These are phyloP conservation scores for Penicillium goetzii DNA, from an alignment of 495 filamentous ascomycete genomes.

Conservation along the genomic window DNA sequence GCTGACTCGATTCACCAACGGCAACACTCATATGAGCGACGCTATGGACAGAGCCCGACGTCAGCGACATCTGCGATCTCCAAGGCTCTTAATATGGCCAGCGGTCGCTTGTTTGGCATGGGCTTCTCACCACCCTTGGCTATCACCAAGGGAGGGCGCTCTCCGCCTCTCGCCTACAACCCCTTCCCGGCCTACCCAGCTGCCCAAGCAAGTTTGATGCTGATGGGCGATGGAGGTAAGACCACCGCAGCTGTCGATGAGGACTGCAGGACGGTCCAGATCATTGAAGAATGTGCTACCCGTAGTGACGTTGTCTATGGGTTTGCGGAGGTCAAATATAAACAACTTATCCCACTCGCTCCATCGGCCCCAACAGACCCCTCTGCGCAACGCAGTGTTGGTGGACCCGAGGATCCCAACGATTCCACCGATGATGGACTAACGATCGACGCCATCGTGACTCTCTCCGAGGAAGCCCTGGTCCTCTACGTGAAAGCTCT, in stretches of 20 bases:
- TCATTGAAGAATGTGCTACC: constrained; percentile 87
- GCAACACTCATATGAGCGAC: constrained; percentile 76
- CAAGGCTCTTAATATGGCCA: constrained; percentile 93
- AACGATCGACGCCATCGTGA: constrained; percentile 82
- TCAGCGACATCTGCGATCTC: constrained; percentile 87
- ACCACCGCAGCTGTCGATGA: constrained; percentile 69
- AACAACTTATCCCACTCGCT: constrained; percentile 85
- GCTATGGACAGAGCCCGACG: constrained; percentile 73
- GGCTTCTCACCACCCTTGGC: constrained; percentile 71
- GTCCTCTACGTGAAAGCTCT: constrained; percentile 96
- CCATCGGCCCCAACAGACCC: constrained; percentile 66
- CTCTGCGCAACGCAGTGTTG: constrained; percentile 36
- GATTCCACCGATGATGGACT: constrained; percentile 53
- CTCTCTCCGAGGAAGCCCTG: constrained; percentile 89
- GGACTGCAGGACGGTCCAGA: constrained; percentile 74
- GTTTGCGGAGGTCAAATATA: constrained; percentile 98
- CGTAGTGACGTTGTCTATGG: constrained; percentile 94
- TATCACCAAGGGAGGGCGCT: constrained; percentile 66
- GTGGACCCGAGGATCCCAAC: constrained; percentile 41
- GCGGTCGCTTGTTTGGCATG: constrained; percentile 77
- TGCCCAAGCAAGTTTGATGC: constrained; percentile 57
- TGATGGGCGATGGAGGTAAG: constrained; percentile 69
- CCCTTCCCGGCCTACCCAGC: constrained; percentile 85
- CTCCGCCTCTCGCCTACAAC: constrained; percentile 76
- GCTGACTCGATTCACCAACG: constrained; percentile 67